phyloP scores from a whole-genome alignment of 2,329 filamentous ascomycete genomes.

The Fusarium mangiferae region DNA sequence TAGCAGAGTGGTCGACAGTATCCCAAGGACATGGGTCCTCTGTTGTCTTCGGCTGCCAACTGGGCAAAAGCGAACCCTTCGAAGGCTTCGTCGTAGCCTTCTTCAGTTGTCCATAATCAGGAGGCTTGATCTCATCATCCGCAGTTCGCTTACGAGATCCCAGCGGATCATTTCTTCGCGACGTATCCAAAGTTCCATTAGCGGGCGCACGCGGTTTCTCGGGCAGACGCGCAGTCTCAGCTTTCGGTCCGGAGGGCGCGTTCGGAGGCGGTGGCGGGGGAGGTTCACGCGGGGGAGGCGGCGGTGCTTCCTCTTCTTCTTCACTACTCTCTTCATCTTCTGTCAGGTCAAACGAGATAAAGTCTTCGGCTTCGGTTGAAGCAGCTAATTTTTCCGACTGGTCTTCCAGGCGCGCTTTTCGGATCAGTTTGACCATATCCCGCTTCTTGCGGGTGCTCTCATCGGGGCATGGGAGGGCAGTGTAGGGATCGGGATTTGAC shows the following conservation, averaged over 20 bases:
- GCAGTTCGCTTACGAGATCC: conserved; percentile 79
- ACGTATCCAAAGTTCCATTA: neutral
- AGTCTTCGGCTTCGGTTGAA: conserved; percentile 76
- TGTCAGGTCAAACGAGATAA: conserved; percentile 84
- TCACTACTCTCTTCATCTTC: conserved; percentile 61
- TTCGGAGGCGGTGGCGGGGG: conserved; percentile 36
- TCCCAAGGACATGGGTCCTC: conserved; percentile 72
- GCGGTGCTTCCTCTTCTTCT: conserved; percentile 26
- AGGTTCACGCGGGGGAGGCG: conserved; percentile 23
- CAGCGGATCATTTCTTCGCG: conserved; percentile 55
- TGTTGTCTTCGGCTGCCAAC: conserved; percentile 60
- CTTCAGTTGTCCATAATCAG: conserved; percentile 63
- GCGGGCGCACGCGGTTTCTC: conserved; percentile 7
- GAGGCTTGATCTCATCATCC: conserved; percentile 73
- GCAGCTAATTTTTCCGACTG: conserved; percentile 59
- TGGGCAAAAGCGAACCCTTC: conserved; percentile 60
- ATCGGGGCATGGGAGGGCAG: conserved; percentile 82
- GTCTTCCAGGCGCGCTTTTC: conserved; percentile 81
- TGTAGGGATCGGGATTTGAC: conserved; percentile 97
- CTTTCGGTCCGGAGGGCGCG: conserved; percentile 36
- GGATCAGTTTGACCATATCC: conserved; percentile 90
- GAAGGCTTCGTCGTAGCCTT: conserved; percentile 60
- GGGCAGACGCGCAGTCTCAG: conserved; percentile 31
- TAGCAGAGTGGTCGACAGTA: conserved; percentile 63
- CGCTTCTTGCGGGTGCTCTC: conserved; percentile 78